phyloP scores from a whole-genome alignment of 257 asterid species.

The Linaria vulgaris region DNA sequence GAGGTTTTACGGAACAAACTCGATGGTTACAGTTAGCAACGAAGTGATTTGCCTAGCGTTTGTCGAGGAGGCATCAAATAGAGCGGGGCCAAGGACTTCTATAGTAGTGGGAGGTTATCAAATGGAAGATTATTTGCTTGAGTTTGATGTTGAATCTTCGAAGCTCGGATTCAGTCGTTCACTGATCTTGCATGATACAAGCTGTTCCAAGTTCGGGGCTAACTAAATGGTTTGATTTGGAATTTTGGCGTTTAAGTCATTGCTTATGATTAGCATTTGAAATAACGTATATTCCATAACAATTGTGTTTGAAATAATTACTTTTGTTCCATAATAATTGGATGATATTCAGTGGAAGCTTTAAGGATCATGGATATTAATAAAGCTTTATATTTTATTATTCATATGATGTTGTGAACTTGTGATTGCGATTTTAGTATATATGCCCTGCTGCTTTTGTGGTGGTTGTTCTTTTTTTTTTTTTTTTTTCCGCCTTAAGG shows the following conservation, averaged over 20 bases:
- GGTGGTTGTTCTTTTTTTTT: no score
- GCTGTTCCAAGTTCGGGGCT: slow-evolving; percentile 44
- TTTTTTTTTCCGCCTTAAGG: no score
- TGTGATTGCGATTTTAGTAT: no score
- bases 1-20: slow-evolving; percentile 47
- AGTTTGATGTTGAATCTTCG: slow-evolving; percentile 40
- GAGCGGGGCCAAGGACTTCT: slow-evolving; percentile 36
- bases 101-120: slow-evolving; percentile 53
- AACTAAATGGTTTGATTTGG: slow-evolving; percentile 22
- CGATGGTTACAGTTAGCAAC: slow-evolving; percentile 37
- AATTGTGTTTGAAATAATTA: no score
- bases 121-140: slow-evolving; percentile 48
- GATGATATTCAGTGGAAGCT: background rate
- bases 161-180: slow-evolving; percentile 48
- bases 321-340: background rate
- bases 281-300: background rate
- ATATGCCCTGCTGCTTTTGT: no score
- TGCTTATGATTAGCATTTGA: background rate
- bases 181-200: slow-evolving; percentile 32
- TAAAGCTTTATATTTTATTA: no score
- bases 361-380: no score
- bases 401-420: no score
- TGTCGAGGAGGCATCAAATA: slow-evolving; percentile 36
- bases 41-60: slow-evolving; percentile 47
- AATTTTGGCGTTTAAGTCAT: background rate